Base-by-base conservation (phyloP, 371 early-diverging fungal genomes). In the Furculomyces boomerangus region DNA sequence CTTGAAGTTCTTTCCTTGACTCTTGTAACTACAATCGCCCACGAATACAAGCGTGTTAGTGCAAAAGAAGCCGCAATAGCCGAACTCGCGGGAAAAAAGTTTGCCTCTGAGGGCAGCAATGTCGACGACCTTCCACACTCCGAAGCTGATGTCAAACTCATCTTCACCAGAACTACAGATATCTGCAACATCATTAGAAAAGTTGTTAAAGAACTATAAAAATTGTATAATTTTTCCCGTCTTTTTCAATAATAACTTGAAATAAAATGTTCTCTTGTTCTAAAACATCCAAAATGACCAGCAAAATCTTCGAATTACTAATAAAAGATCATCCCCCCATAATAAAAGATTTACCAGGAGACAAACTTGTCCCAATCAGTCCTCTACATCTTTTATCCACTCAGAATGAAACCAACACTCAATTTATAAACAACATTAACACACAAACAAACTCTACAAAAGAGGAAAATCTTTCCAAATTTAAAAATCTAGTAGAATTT, bases 21-120 rank as follows among this genome's bases (percentile, higher is more conserved):
- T 53, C 71, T 93, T 54, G 79, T 93, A 49, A 92, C 96, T 37
- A 91, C 88, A 62, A 71, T 71, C 22, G 90, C 83, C 7, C 76
- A 81, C 26, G 56, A 68, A 41, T 74, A 79, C 20, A 67, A 72
- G 22, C 83, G 83, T 13, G 73, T 74, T 48, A 74, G 78, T 54
- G 84, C 86, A 5, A 60, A 78, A 59, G 55, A 60, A 18, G 80
- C 79, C 43, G 69, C 69, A 43, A 75, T 75, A 3, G 64, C 64
- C 20, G 58, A 65, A 29, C 66, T 69, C 28, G 63, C 46, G 8
- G 68, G 67, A 26, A 22, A n/a, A n/a, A n/a, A 22, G 8, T 3
- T 16, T 22, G 22, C 30, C 14, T 18, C 31, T 32, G 13, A 31
- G 35, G 2, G 20, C 25, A 32, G 16, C n/a, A 26, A 29, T 25